Conservation (phyloP, 805 yeast species). For the Cyberlindnera suaveolens region DNA sequence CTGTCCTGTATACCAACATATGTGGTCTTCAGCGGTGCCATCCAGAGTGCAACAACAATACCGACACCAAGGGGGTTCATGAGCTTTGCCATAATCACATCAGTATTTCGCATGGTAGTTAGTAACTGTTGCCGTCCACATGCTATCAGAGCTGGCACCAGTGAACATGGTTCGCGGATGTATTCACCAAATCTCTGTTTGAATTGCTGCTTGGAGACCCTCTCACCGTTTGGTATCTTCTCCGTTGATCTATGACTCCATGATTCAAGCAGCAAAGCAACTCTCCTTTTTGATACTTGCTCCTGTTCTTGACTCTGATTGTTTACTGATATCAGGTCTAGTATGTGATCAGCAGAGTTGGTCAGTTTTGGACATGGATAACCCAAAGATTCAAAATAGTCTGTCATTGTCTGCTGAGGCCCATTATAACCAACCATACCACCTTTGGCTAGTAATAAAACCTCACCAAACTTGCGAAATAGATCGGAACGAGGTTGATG, state of each 20-base stretch:
- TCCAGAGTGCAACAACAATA: constrained; percentile 61
- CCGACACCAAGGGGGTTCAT: constrained; percentile 65
- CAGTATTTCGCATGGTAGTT: constrained; percentile 40
- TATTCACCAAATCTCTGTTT: constrained; percentile 7
- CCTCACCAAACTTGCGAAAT: constrained; percentile 59
- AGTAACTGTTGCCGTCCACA: constrained; percentile 17
- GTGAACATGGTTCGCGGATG: constrained; percentile 14
- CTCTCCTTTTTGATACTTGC: constrained; percentile 10
- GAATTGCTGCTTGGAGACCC: constrained; percentile 12
- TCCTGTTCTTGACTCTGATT: constrained; percentile 16
- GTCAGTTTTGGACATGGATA: constrained; percentile 53
- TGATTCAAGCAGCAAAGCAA: constrained; percentile 5
- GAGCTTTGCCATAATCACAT: constrained; percentile 56
- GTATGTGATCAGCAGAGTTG: constrained; percentile 69
- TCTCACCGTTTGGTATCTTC: background rate
- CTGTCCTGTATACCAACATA: constrained; percentile 55
- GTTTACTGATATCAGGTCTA: constrained; percentile 58
- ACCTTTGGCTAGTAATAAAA: constrained; percentile 71
- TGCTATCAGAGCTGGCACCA: constrained; percentile 15
- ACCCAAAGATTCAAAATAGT: constrained; percentile 45
- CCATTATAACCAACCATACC: constrained; percentile 75
- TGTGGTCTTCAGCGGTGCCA: constrained; percentile 47
- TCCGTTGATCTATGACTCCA: constrained; percentile 11
- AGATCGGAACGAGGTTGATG: constrained; percentile 82
- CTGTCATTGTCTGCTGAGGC: constrained; percentile 36